Evolutionary conservation across 2,329 filamentous ascomycete genomes (phyloP), one percentile per base, ranked within the genome.

Genomic region (Fusarium sp.): DNA sequence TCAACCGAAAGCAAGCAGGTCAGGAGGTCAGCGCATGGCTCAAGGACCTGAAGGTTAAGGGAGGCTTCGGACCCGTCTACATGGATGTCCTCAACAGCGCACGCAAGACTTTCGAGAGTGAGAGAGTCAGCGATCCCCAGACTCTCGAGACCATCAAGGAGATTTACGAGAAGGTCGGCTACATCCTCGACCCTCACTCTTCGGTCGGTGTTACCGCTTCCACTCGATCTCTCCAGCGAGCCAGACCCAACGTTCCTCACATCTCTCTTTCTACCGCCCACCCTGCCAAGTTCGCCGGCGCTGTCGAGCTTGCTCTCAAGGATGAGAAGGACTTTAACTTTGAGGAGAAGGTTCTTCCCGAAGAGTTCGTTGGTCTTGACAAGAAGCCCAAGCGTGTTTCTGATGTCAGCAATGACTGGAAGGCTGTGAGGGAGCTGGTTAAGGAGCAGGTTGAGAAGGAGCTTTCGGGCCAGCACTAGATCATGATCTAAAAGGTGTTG

Each of bases 261-360:
- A 91, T 99, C 74, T 90, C 93, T 1, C 87, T 99, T 3, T 92
- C 94, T 1, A 99, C 96, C 2, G 96, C 96, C 2, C 96, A 99
- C 80, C 95, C 96, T 0, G 96, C 95, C 67, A 99, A 99, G 80
- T 99, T 99, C 76, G 89, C 91, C 0, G 88, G 88, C 31, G 94
- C 94, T 0, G 95, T 99, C 2, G 91, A 94, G 73, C 74, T 91
- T 51, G 93, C 95, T 0, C 83, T 98, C 64, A 86, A 89, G 69
- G 86, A 86, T 8, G 85, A 92, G 76, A 79, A 85, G n/a, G 89
- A 86, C 1, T 97, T 96, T 74, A 85, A 88, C 73, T 97, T 97
- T 77, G 84, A 87, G 40, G 79, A 85, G 67, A 87, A 90, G 68
- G 91, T 98, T 1, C 84, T 96, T 59, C 95, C 95, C 0, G 79